These are phyloP conservation scores for Aspergillus neoniger DNA, from an alignment of 2,329 filamentous ascomycete species.

Conservation along the genomic window DNA sequence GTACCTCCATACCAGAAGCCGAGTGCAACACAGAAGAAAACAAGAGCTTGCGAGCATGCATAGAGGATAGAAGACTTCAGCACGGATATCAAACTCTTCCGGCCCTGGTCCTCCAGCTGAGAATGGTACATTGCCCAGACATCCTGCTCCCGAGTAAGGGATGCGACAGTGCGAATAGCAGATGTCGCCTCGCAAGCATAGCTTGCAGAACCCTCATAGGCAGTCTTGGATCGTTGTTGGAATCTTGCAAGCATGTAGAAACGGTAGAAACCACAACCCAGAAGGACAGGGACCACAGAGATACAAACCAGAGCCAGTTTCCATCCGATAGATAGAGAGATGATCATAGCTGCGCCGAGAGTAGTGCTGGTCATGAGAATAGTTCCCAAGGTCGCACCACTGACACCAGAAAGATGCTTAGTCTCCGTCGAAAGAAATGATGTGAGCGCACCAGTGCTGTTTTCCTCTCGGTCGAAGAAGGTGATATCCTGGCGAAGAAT, in stretches of 20 bases:
- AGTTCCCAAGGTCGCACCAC: conserved; percentile 83
- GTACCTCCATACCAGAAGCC: conserved; percentile 92
- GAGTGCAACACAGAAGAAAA: conserved; percentile 80
- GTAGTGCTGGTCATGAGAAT: conserved; percentile 80
- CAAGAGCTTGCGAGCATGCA: conserved; percentile 78
- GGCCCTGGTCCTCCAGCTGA: conserved; percentile 67
- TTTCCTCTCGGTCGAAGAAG: conserved; percentile 88
- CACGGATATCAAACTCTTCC: conserved; percentile 69
- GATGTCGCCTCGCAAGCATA: conserved; percentile 93
- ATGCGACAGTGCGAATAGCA: conserved; percentile 89
- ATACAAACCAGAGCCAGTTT: conserved; percentile 83
- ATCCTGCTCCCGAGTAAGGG: conserved; percentile 81
- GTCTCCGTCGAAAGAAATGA: conserved; percentile 88
- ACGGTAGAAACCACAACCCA: conserved; percentile 81
- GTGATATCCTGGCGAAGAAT: conserved; percentile 91
- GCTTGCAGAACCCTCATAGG: conserved; percentile 77
- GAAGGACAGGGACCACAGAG: conserved; percentile 72
- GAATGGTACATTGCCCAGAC: conserved; percentile 71
- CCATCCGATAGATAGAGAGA: conserved; percentile 79
- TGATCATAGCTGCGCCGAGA: conserved; percentile 68
- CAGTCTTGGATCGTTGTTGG: conserved; percentile 74
- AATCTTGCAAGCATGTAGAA: conserved; percentile 83
- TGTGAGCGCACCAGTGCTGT: conserved; percentile 84
- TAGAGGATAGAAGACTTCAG: conserved; percentile 77
- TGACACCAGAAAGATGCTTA: conserved; percentile 83